These are phyloP conservation scores for Aspergillus proliferans DNA, from an alignment of 2,329 filamentous ascomycete species.

Conservation along the genomic window DNA sequence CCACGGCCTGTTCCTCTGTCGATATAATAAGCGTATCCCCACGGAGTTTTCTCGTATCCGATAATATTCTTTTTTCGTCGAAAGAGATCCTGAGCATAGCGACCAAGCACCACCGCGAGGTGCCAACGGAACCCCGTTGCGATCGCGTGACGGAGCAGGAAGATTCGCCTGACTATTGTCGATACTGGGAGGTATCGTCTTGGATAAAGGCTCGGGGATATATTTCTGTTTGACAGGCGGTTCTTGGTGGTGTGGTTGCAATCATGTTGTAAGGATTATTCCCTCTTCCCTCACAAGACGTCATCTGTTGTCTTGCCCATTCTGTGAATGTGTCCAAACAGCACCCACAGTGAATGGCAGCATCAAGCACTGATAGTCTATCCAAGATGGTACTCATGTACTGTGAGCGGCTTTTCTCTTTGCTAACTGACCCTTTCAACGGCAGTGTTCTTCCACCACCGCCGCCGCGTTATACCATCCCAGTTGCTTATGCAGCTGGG, in stretches of 20 bases:
- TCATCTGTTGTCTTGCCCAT: background rate
- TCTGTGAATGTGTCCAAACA: background rate
- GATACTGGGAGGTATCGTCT: background rate
- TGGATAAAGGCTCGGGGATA: background rate
- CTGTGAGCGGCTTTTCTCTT: background rate
- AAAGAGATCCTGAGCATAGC: background rate
- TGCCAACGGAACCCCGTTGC: conserved; percentile 6
- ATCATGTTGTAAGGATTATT: conserved; percentile 19
- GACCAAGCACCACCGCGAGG: conserved; percentile 7
- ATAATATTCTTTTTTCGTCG: background rate
- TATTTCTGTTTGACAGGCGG: background rate
- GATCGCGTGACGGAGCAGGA: conserved; percentile 5
- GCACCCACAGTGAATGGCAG: background rate
- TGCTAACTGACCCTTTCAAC: background rate
- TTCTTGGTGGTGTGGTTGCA: conserved; percentile 4
- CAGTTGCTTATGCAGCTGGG: conserved; percentile 65
- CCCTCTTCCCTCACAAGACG: background rate
- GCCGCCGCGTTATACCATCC: conserved; percentile 73
- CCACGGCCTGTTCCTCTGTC: background rate
- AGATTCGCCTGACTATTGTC: background rate
- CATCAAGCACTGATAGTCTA: no score
- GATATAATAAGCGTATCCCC: background rate
- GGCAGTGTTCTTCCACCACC: conserved; percentile 73
- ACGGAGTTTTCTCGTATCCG: background rate
- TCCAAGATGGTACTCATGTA: background rate